Percentiles rank a stretch among this genome's conserved stretches.
phyloP scores from a whole-genome alignment of 2,329 filamentous ascomycete species.

The Talaromyces piceae region DNA sequence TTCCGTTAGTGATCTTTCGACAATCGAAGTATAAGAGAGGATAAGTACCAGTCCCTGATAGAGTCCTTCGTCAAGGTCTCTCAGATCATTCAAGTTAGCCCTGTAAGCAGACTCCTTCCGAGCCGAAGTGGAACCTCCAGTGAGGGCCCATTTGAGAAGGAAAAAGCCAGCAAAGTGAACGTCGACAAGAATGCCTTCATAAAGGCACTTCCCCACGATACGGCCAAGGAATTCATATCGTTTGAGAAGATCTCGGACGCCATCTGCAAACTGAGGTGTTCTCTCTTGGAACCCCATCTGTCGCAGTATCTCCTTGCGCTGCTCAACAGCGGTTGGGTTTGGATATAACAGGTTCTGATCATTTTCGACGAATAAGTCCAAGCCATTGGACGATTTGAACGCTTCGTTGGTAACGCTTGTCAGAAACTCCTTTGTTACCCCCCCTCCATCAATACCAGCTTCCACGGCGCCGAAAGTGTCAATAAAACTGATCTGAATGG shows the following conservation, averaged over 20 bases:
- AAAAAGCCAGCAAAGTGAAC: conserved; percentile 93
- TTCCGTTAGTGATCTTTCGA: conserved; percentile 1
- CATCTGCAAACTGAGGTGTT: conserved; percentile 50
- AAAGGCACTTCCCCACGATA: conserved; percentile 91
- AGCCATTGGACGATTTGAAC: conserved; percentile 54
- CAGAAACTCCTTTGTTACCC: conserved; percentile 95
- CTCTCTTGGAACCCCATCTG: conserved; percentile 46
- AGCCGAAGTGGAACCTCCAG: conserved; percentile 55
- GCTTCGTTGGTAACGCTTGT: conserved; percentile 81
- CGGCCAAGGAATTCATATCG: conserved; percentile 88
- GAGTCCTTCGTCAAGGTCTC: conserved; percentile 81
- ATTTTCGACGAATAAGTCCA: conserved; percentile 72
- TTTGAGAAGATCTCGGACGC: conserved; percentile 55
- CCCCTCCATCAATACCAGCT: conserved; percentile 92
- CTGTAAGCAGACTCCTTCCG: conserved; percentile 68
- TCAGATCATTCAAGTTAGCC: conserved; percentile 88
- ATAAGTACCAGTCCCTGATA: conserved; percentile 69
- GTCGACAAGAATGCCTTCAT: conserved; percentile 92
- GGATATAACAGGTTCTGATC: conserved; percentile 82
- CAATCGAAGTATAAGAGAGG: not conserved
- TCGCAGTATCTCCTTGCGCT: conserved; percentile 53
- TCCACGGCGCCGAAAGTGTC: conserved; percentile 81
- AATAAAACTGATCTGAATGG: conserved; percentile 93
- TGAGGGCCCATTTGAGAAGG: conserved; percentile 85
- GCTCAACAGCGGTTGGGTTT: conserved; percentile 70